These are phyloP conservation scores for Amanita pseudoporphyria DNA, from an alignment of 768 basidiomycete species.

Conservation along the genomic window DNA sequence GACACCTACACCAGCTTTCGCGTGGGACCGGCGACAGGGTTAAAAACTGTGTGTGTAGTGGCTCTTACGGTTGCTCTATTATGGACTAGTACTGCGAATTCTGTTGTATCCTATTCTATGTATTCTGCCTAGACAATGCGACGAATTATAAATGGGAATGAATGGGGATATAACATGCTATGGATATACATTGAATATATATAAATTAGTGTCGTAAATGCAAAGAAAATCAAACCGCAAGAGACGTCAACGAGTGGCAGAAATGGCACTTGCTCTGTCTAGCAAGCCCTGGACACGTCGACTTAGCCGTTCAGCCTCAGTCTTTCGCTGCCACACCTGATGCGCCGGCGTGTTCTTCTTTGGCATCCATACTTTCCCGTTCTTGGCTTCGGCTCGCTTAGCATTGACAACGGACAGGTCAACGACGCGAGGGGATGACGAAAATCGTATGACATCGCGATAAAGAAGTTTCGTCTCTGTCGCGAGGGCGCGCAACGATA, in stretches of 20 bases:
- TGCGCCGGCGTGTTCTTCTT: conserved; percentile 74
- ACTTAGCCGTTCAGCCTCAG: conserved; percentile 66
- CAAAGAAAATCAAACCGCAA: too few relatives aligned
- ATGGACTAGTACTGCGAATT: not conserved
- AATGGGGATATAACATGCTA: not conserved
- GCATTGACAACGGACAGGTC: conserved; percentile 63
- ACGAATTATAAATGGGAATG: not conserved
- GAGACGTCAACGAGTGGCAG: not conserved
- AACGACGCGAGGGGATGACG: conserved; percentile 75
- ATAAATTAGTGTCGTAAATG: not conserved
- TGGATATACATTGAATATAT: not conserved
- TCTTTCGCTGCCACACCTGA: conserved; percentile 68
- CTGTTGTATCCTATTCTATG: too few relatives aligned
- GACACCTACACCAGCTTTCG: conserved; percentile 49
- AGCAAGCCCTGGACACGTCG: conserved; percentile 61
- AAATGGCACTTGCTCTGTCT: conserved; percentile 48
- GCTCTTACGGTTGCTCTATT: not conserved
- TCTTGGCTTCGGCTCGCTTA: conserved; percentile 38
- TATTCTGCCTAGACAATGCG: not conserved
- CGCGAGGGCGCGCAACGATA: conserved; percentile 55
- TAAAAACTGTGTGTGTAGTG: not conserved
- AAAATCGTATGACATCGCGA: conserved; percentile 81
- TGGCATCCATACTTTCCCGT: conserved; percentile 64
- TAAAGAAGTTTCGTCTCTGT: conserved; percentile 83
- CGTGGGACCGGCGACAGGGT: not conserved